These are phyloP conservation scores for Ceratocystis diversiconidia DNA, from an alignment of 2,329 filamentous ascomycete genomes.

Conservation along the genomic window DNA sequence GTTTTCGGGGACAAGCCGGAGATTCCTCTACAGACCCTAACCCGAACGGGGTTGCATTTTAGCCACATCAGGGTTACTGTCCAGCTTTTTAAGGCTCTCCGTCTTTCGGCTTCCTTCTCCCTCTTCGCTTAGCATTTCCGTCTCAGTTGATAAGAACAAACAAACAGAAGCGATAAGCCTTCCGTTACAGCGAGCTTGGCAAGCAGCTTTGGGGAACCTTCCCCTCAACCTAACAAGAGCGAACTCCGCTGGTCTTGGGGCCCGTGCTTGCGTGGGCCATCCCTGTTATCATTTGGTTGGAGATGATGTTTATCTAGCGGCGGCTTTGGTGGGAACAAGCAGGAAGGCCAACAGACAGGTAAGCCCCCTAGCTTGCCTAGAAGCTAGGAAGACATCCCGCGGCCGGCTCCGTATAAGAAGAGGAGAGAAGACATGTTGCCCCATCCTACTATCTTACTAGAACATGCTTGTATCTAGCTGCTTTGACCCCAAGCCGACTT, in stretches of 20 bases:
- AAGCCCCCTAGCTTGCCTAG: background rate
- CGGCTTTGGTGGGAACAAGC: background rate
- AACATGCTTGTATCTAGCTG: background rate
- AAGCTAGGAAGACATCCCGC: background rate
- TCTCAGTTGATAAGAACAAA: background rate
- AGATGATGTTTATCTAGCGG: background rate
- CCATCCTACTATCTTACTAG: background rate
- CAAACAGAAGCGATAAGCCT: background rate
- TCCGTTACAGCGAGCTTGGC: background rate
- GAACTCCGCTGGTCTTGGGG: background rate
- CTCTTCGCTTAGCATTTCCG: background rate
- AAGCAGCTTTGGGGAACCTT: background rate
- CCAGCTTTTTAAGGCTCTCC: background rate
- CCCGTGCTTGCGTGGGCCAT: background rate
- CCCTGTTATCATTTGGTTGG: background rate
- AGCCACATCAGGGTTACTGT: background rate
- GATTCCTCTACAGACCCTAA: background rate
- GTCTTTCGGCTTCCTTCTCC: background rate
- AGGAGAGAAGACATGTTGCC: background rate
- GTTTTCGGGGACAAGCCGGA: slow-evolving; percentile 1
- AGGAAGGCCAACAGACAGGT: background rate
- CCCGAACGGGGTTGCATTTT: background rate
- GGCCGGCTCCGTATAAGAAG: background rate
- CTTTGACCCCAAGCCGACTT: background rate
- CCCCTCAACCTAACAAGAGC: background rate